Evolutionary conservation across 805 yeast species (phyloP).

Genomic region (Candida saitoana): DNA sequence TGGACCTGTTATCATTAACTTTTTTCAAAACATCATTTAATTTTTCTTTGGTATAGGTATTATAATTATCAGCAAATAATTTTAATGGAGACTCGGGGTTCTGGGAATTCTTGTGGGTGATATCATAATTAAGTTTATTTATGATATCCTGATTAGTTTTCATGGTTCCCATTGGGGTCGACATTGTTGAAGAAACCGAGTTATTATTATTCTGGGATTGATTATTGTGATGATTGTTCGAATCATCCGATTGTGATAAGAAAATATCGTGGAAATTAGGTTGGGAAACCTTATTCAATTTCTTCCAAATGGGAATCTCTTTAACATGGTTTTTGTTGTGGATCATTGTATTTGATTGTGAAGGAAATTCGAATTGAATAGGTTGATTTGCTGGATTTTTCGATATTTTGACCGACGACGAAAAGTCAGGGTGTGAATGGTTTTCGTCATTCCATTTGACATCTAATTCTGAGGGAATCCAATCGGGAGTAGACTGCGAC

Average conservation of each 20-base stretch:
- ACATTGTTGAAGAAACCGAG: conserved; percentile 30
- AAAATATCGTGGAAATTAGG: conserved; percentile 5
- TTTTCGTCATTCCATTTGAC: conserved; percentile 26
- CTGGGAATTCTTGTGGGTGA: conserved; percentile 1
- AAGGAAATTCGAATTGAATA: conserved; percentile 3
- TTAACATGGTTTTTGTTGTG: conserved; percentile 4
- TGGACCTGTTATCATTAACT: conserved; percentile 12
- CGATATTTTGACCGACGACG: conserved; percentile 17
- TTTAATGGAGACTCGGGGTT: conserved; percentile 40
- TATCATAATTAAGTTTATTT: neutral
- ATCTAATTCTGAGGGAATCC: conserved; percentile 41
- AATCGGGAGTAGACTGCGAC: conserved; percentile 27
- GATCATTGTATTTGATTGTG: conserved; percentile 4
- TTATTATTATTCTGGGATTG: neutral
- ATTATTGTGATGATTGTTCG: neutral
- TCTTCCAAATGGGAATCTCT: conserved; percentile 2
- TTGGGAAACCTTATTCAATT: conserved; percentile 1
- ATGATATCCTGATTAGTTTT: neutral
- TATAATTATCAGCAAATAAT: conserved; percentile 34
- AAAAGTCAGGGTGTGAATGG: conserved; percentile 12
- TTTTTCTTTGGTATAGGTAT: conserved; percentile 37
- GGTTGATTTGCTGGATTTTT: conserved; percentile 1
- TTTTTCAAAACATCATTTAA: conserved; percentile 24
- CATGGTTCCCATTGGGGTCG: conserved; percentile 33
- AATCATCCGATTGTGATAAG: conserved; percentile 4